phyloP scores from a whole-genome alignment of 768 basidiomycete genomes.

The Tricholoma saponaceum region DNA sequence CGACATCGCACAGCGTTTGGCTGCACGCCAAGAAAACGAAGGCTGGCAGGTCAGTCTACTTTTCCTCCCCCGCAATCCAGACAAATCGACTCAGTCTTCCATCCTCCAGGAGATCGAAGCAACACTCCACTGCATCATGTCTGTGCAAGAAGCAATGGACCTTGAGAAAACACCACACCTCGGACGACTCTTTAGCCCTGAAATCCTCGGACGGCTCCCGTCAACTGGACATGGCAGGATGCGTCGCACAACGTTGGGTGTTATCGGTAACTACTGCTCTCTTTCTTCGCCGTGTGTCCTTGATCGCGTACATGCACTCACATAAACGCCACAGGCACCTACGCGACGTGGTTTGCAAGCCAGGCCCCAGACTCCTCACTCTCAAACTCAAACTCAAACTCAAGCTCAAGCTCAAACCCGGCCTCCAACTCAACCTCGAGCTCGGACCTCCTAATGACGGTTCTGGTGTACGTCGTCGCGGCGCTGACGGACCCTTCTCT shows the following conservation, averaged over 20 bases:
- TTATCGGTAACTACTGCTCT: constrained; percentile 59
- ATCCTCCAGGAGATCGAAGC: constrained; percentile 73
- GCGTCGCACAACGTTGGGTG: constrained; percentile 65
- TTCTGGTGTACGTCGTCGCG: constrained; percentile 64
- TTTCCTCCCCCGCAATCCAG: not conserved
- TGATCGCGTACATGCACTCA: not conserved
- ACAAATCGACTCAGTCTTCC: not conserved
- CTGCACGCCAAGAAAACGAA: constrained; percentile 33
- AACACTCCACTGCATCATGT: constrained; percentile 80
- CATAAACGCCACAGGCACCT: constrained; percentile 44
- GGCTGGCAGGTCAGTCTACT: constrained; percentile 70
- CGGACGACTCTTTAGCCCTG: constrained; percentile 63
- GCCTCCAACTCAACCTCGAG: not conserved
- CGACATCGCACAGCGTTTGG: constrained; percentile 55
- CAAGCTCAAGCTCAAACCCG: not conserved
- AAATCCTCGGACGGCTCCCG: constrained; percentile 67
- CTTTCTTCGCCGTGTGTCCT: not conserved
- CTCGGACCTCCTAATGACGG: constrained; percentile 54
- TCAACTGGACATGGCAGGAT: constrained; percentile 59
- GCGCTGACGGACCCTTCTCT: constrained; percentile 63
- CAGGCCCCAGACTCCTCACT: constrained; percentile 18
- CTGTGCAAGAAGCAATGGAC: constrained; percentile 82
- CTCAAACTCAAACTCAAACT: not conserved
- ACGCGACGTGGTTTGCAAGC: constrained; percentile 77
- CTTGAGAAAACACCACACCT: constrained; percentile 51